A percentile compares a stretch with the other conserved stretches of the same genome.
Evolutionary conservation across 2,329 filamentous ascomycete genomes (phyloP).

Genomic region (Aspergillus japonicus): DNA sequence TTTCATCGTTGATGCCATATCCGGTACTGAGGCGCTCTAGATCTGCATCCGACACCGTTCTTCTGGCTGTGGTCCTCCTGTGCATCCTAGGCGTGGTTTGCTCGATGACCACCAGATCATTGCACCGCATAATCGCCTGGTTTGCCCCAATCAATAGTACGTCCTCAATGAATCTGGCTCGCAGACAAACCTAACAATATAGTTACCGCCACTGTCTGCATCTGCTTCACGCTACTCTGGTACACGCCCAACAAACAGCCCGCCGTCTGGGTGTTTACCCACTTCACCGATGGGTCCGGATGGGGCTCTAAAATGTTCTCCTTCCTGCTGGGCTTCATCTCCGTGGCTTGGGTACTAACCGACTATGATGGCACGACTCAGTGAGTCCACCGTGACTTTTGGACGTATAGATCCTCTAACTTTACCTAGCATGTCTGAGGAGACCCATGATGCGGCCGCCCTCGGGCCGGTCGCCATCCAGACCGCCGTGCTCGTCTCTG

Average conservation of each 20-base stretch:
- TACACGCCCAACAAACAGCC: slow-evolving; percentile 60
- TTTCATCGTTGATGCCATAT: not conserved
- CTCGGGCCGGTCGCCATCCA: slow-evolving; percentile 60
- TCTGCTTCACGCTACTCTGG: slow-evolving; percentile 59
- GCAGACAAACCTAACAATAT: not conserved
- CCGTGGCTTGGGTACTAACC: slow-evolving; percentile 59
- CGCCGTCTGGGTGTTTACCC: slow-evolving; percentile 60
- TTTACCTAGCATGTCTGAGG: slow-evolving; percentile 59
- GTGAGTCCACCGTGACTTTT: slow-evolving; percentile 37
- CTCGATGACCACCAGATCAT: slow-evolving; percentile 59
- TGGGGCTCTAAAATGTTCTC: slow-evolving; percentile 63
- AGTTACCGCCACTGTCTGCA: slow-evolving; percentile 60
- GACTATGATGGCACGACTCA: slow-evolving; percentile 68
- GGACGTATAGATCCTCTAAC: not conserved
- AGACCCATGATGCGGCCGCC: slow-evolving; percentile 63
- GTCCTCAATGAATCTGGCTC: not conserved
- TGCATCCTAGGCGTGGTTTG: slow-evolving; percentile 60
- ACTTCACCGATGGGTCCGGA: slow-evolving; percentile 61
- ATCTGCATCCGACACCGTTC: slow-evolving; percentile 57
- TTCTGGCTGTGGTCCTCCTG: slow-evolving; percentile 57
- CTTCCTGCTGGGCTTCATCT: slow-evolving; percentile 57
- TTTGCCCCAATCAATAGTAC: slow-evolving; percentile 66
- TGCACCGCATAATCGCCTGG: slow-evolving; percentile 62
- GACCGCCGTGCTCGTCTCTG: slow-evolving; percentile 59
- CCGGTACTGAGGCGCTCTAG: slow-evolving; percentile 34